Evolutionary conservation across 169 alveolate species (phyloP).

Genomic region (Plasmodium reichenowi): DNA sequence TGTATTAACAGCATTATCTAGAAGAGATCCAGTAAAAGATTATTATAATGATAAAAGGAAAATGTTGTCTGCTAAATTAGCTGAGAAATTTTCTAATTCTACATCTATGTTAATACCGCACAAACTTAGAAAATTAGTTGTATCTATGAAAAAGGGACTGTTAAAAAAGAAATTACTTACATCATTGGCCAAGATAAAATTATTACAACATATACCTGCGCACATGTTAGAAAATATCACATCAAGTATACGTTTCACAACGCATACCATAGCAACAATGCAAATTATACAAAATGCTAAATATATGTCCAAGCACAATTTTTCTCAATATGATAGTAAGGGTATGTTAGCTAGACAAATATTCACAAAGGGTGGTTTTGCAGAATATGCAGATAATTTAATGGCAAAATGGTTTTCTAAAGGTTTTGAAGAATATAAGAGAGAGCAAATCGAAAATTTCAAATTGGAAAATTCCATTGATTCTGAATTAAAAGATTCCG

Average conservation of each 20-base stretch:
- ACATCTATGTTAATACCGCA: constrained; percentile 83
- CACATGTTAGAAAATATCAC: constrained; percentile 79
- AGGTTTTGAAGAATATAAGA: constrained; percentile 76
- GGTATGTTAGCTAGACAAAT: constrained; percentile 25
- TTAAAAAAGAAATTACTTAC: constrained; percentile 77
- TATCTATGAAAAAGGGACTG: constrained; percentile 80
- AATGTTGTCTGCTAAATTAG: constrained; percentile 74
- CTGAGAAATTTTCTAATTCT: constrained; percentile 83
- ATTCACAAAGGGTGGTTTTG: constrained; percentile 62
- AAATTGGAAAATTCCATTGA: constrained; percentile 47
- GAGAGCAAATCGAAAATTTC: constrained; percentile 37
- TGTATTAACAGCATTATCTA: constrained; percentile 31
- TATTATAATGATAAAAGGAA: constrained; percentile 74
- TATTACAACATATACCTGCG: constrained; percentile 80
- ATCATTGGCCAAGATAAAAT: constrained; percentile 79
- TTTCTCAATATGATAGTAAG: neutral
- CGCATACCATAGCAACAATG: constrained; percentile 84
- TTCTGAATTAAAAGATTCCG: constrained; percentile 2
- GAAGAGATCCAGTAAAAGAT: constrained; percentile 73
- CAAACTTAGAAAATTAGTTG: constrained; percentile 79
- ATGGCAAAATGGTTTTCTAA: constrained; percentile 46
- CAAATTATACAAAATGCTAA: constrained; percentile 80
- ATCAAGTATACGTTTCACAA: constrained; percentile 81
- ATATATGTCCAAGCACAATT: neutral
- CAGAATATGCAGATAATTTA: constrained; percentile 63